These are phyloP conservation scores for Cercospora nicotianae DNA, from an alignment of 2,329 filamentous ascomycete species.

Conservation along the genomic window DNA sequence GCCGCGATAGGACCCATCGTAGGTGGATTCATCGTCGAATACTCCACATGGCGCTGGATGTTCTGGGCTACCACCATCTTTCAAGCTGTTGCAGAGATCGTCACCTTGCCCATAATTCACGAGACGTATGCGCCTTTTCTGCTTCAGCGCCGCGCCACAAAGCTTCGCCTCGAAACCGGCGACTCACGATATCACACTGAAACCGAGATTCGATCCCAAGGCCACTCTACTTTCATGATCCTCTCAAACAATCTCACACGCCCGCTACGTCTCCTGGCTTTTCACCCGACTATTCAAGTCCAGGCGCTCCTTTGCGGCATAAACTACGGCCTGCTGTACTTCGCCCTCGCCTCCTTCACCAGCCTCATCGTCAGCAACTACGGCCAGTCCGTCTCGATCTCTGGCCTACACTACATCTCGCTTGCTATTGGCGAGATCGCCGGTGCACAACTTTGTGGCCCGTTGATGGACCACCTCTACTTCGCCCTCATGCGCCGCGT, in stretches of 20 bases:
- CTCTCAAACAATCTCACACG: conserved; percentile 46
- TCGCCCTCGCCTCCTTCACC: conserved; percentile 48
- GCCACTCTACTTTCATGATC: conserved; percentile 21
- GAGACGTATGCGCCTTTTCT: conserved; percentile 44
- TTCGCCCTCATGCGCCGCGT: neutral
- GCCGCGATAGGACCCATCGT: conserved; percentile 27
- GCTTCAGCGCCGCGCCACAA: conserved; percentile 41
- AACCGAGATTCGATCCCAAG: conserved; percentile 16
- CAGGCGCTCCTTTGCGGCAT: conserved; percentile 16
- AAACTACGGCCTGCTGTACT: conserved; percentile 35
- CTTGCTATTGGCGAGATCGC: conserved; percentile 45
- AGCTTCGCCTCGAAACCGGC: conserved; percentile 41
- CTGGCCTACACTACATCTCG: conserved; percentile 47
- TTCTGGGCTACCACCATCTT: conserved; percentile 45
- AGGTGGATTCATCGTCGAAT: conserved; percentile 43
- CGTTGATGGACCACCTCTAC: neutral
- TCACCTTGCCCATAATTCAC: conserved; percentile 37
- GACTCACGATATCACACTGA: conserved; percentile 56
- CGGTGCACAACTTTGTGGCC: conserved; percentile 23
- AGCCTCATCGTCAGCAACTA: conserved; percentile 42
- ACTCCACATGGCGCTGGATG: conserved; percentile 46
- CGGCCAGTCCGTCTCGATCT: conserved; percentile 38
- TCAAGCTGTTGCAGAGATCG: conserved; percentile 27
- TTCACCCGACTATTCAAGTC: conserved; percentile 27
- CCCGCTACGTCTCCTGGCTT: conserved; percentile 22